Conservation (phyloP, 495 filamentous ascomycete genomes). For the Neurospora sp. region DNA sequence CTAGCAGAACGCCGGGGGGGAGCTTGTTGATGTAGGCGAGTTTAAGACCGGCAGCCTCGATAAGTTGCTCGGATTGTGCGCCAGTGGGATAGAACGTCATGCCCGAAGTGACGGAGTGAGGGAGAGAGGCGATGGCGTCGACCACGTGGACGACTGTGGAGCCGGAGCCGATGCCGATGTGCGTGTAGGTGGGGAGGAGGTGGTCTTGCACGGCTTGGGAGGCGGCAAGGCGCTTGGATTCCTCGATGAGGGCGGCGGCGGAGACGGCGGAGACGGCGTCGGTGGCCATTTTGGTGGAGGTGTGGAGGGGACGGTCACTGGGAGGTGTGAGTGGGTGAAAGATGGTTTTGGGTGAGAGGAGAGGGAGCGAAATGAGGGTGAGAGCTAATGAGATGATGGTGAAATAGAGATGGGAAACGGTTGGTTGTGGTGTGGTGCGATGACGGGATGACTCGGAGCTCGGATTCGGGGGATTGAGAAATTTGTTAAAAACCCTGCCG, state of each 20-base stretch:
- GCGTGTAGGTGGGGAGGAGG: constrained; percentile 18
- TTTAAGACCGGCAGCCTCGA: too few species aligned
- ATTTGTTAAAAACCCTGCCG: neutral
- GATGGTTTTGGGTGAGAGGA: too few species aligned
- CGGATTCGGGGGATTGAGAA: neutral
- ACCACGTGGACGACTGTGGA: constrained; percentile 94
- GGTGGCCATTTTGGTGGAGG: constrained; percentile 8
- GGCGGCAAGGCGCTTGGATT: constrained; percentile 76
- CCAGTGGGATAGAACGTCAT: constrained; percentile 88
- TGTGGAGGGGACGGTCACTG: neutral
- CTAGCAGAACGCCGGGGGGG: constrained; percentile 39
- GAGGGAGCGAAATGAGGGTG: too few species aligned
- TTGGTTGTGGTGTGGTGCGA: too few species aligned
- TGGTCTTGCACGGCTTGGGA: constrained; percentile 75
- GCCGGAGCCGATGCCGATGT: constrained; percentile 88
- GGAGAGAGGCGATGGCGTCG: constrained; percentile 74
- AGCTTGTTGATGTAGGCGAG: constrained; percentile 72
- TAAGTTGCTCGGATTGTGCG: constrained; percentile 59
- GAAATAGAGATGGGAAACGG: too few species aligned
- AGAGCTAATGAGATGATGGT: too few species aligned
- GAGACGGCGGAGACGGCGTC: constrained; percentile 6
- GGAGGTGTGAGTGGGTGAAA: neutral
- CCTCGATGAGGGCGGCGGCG: constrained; percentile 47
- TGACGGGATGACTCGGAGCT: too few species aligned
- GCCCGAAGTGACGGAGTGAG: constrained; percentile 43